phyloP scores from a whole-genome alignment of 2,329 filamentous ascomycete species.

The Exophiala bonariae region DNA sequence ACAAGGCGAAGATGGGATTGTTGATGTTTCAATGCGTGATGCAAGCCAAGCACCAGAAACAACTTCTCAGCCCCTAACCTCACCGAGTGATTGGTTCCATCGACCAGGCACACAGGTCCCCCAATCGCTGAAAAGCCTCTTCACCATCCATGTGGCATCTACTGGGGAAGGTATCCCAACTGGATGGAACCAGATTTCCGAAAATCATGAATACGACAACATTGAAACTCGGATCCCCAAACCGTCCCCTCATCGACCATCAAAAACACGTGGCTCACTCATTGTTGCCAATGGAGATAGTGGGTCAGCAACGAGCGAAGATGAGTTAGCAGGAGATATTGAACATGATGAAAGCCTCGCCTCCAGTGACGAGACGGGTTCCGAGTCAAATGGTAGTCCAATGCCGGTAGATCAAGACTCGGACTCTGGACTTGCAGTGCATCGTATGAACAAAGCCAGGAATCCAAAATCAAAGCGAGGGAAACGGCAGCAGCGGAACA shows the following conservation, averaged over 20 bases:
- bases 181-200: slow-evolving; percentile 62
- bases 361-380: slow-evolving; percentile 23
- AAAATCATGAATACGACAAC: slow-evolving; percentile 21
- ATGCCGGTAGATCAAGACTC: slow-evolving; percentile 31
- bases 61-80: slow-evolving; percentile 14
- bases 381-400: slow-evolving; percentile 19
- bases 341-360: slow-evolving; percentile 18
- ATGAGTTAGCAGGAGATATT: slow-evolving; percentile 31
- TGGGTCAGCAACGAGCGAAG: slow-evolving; percentile 33
- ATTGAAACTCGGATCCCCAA: slow-evolving; percentile 20
- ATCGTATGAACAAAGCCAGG: slow-evolving; percentile 24
- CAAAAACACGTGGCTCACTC: slow-evolving; percentile 29
- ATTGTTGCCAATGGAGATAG: slow-evolving; percentile 25
- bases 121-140: slow-evolving; percentile 67
- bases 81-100: slow-evolving; percentile 43
- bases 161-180: slow-evolving; percentile 63
- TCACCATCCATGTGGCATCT: slow-evolving; percentile 70
- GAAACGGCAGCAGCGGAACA: slow-evolving; percentile 40
- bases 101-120: slow-evolving; percentile 59
- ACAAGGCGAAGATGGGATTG: slow-evolving; percentile 84
- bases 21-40: slow-evolving; percentile 85
- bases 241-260: slow-evolving; percentile 26
- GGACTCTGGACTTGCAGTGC: slow-evolving; percentile 27
- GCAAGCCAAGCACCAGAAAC: slow-evolving; percentile 38
- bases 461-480: slow-evolving; percentile 23